phyloP scores from a whole-genome alignment of 495 filamentous ascomycete genomes.

The Pseudomonodictys pantanalensis region DNA sequence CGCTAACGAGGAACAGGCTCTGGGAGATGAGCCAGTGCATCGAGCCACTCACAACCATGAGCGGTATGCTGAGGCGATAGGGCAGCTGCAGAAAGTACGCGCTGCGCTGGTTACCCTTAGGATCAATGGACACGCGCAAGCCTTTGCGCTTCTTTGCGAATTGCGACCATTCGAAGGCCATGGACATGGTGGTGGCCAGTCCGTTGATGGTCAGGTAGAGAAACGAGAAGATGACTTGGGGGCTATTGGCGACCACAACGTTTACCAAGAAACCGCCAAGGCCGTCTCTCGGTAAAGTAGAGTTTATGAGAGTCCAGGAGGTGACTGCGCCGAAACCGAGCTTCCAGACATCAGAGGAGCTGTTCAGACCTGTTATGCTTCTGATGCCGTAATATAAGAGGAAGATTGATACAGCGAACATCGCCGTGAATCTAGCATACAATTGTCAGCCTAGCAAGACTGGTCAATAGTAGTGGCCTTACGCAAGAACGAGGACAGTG shows the following conservation, averaged over 20 bases:
- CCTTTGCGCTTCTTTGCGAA: conserved; percentile 11
- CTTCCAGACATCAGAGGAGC: not conserved
- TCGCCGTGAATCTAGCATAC: not conserved
- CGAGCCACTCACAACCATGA: conserved; percentile 4
- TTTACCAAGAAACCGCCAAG: not conserved
- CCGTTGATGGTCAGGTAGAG: conserved; percentile 13
- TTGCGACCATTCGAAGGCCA: conserved; percentile 11
- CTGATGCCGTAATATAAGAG: not conserved
- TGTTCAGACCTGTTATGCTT: not conserved
- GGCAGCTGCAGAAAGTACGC: conserved; percentile 19
- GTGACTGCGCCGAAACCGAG: conserved; percentile 4
- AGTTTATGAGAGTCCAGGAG: not conserved
- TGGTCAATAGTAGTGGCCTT: not conserved
- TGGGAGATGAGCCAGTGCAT: conserved; percentile 26
- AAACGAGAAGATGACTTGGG: conserved; percentile 16
- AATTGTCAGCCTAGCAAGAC: too few relatives aligned
- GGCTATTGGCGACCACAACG: conserved; percentile 9
- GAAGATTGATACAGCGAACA: not conserved
- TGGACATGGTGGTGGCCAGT: conserved; percentile 8
- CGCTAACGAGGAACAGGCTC: conserved; percentile 22
- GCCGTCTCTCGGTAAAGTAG: not conserved
- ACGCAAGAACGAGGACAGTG: too few relatives aligned
- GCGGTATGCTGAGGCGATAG: conserved; percentile 8
- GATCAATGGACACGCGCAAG: conserved; percentile 9
- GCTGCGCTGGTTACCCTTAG: not conserved